phyloP scores from a whole-genome alignment of 2,329 filamentous ascomycete species.

The Pestalotiopsis fici region DNA sequence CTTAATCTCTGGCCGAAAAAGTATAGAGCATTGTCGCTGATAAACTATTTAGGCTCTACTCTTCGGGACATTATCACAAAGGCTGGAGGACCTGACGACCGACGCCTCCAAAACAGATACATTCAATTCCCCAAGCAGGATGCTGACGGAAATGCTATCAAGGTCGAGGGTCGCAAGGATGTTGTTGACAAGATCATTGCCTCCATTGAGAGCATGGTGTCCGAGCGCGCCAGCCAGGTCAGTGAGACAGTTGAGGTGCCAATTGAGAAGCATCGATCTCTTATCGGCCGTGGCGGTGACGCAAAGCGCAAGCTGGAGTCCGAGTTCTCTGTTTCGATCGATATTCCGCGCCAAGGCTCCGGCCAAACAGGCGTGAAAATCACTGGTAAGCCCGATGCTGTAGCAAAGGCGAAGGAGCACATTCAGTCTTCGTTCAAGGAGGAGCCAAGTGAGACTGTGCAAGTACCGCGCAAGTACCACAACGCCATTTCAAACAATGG shows the following conservation, averaged over 20 bases:
- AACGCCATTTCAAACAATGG: constrained; percentile 86
- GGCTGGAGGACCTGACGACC: constrained; percentile 87
- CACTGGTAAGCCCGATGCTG: constrained; percentile 73
- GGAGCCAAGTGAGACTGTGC: constrained; percentile 84
- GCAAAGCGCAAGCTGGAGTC: constrained; percentile 82
- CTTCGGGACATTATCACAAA: constrained; percentile 84
- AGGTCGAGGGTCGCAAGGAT: constrained; percentile 79
- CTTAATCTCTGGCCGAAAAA: neutral
- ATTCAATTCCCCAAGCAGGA: constrained; percentile 95
- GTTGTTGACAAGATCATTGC: constrained; percentile 88
- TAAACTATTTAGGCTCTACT: constrained; percentile 65
- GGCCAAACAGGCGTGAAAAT: constrained; percentile 85
- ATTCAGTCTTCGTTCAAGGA: constrained; percentile 79
- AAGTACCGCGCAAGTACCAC: constrained; percentile 80
- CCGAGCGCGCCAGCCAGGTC: constrained; percentile 81
- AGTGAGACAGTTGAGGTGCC: constrained; percentile 80
- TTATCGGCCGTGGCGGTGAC: constrained; percentile 92
- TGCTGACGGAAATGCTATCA: constrained; percentile 79
- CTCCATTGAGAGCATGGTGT: constrained; percentile 78
- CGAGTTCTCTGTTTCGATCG: constrained; percentile 82
- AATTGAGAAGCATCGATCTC: constrained; percentile 82
- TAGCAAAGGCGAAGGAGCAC: constrained; percentile 85
- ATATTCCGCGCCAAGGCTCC: constrained; percentile 88
- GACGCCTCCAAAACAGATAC: constrained; percentile 79
- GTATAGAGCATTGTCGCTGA: constrained; percentile 9